Conservation (phyloP, 257 asterid genomes). For the Solanum arcanum region DNA sequence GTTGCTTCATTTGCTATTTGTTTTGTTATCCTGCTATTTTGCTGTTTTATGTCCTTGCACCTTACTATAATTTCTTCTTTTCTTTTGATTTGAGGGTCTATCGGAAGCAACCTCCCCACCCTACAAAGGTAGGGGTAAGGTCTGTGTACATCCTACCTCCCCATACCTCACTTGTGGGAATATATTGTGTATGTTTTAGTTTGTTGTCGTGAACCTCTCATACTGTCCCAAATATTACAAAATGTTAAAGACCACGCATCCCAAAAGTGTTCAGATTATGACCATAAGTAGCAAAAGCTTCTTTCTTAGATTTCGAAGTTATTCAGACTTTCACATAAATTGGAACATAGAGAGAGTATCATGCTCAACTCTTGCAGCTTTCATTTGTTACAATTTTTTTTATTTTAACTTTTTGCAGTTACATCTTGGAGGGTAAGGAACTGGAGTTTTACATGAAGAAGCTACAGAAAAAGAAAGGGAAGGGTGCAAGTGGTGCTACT, state of each 20-base stretch:
- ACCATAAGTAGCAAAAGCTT: background rate
- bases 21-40: background rate
- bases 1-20: background rate
- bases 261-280: background rate
- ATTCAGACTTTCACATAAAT: background rate
- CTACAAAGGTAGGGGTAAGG: background rate
- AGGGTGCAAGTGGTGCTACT: slow-evolving; percentile 20
- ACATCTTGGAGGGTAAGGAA: slow-evolving; percentile 30
- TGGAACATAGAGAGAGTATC: background rate
- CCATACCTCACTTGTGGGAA: background rate
- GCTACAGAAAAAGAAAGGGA: slow-evolving; percentile 29
- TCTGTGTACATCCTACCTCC: background rate
- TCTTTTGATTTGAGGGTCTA: background rate
- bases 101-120: background rate
- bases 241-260: background rate
- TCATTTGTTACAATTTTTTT: background rate
- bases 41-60: background rate
- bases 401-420: slow-evolving; percentile 1
- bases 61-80: background rate
- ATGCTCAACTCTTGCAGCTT: background rate
- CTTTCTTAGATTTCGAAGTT: background rate
- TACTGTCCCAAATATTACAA: background rate
- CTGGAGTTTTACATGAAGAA: slow-evolving; percentile 23
- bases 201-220: background rate
- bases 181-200: background rate